Conservation (phyloP, 257 asterid species). For the Solanum dulcamara region DNA sequence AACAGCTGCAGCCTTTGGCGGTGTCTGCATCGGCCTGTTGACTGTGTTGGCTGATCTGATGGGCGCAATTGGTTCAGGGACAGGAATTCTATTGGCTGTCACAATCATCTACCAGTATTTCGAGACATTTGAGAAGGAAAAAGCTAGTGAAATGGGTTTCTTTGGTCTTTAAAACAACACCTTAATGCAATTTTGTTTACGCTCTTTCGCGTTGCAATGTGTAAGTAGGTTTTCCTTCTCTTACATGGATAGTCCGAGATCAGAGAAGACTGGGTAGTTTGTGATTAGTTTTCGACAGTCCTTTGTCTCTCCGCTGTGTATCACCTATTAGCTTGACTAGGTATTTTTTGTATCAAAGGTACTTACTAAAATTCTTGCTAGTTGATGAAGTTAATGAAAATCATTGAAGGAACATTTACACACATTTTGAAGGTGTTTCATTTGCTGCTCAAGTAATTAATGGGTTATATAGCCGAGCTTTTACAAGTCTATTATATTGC, state of each 20-base stretch:
- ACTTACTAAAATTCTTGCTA: not conserved
- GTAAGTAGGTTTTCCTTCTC: conserved; percentile 14
- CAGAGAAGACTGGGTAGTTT: not conserved
- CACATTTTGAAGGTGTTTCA: not conserved
- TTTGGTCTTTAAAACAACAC: conserved; percentile 47
- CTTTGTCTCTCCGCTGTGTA: not conserved
- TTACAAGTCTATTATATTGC: not conserved
- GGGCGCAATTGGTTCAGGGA: conserved; percentile 95
- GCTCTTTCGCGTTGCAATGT: conserved; percentile 12
- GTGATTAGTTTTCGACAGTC: not conserved
- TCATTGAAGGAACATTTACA: not conserved
- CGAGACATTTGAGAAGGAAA: conserved; percentile 89
- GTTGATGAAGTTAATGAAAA: not conserved
- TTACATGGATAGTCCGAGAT: not conserved
- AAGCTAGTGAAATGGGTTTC: conserved; percentile 83
- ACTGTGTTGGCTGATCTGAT: conserved; percentile 85
- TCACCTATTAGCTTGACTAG: not conserved
- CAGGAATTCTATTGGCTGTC: conserved; percentile 77
- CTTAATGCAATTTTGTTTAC: not conserved
- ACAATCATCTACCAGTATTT: conserved; percentile 85
- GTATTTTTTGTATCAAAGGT: not conserved
- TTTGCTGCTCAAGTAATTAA: not conserved
- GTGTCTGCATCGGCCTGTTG: conserved; percentile 81
- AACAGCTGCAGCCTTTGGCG: conserved; percentile 91
- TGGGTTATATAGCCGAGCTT: not conserved